phyloP scores from a whole-genome alignment of 768 basidiomycete genomes.

The Podaxis sp. region DNA sequence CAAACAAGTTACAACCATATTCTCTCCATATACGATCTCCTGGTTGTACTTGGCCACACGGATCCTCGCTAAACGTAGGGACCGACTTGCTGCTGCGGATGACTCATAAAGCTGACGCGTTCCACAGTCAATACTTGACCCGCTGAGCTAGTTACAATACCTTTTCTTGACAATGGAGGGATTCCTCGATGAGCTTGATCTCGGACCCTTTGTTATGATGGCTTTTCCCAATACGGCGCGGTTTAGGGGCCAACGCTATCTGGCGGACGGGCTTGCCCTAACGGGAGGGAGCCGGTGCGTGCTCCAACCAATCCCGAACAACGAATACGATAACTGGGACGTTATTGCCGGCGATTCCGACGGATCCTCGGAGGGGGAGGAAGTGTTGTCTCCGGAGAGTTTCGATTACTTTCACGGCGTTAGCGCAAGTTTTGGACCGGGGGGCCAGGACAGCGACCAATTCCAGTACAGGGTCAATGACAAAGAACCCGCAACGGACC shows the following conservation, averaged over 20 bases:
- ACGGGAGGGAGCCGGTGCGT: neutral
- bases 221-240: neutral
- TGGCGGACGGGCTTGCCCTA: neutral
- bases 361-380: neutral
- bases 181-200: neutral
- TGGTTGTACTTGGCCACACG: neutral
- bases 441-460: neutral
- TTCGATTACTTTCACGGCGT: neutral
- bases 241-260: neutral
- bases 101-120: neutral
- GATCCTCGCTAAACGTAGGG: neutral
- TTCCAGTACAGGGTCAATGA: neutral
- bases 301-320: neutral
- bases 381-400: neutral
- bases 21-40: neutral
- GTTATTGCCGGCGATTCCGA: neutral
- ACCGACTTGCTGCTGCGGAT: neutral
- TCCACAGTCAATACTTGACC: neutral
- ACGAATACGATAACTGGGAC: neutral
- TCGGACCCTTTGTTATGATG: neutral
- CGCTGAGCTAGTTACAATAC: too few relatives aligned
- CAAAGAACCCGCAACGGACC: neutral
- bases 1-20: too few relatives aligned
- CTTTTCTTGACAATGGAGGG: neutral
- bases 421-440: neutral